These are phyloP conservation scores for Bassia scoparia DNA, from an alignment of 148 eudicot genomes.

Conservation along the genomic window DNA sequence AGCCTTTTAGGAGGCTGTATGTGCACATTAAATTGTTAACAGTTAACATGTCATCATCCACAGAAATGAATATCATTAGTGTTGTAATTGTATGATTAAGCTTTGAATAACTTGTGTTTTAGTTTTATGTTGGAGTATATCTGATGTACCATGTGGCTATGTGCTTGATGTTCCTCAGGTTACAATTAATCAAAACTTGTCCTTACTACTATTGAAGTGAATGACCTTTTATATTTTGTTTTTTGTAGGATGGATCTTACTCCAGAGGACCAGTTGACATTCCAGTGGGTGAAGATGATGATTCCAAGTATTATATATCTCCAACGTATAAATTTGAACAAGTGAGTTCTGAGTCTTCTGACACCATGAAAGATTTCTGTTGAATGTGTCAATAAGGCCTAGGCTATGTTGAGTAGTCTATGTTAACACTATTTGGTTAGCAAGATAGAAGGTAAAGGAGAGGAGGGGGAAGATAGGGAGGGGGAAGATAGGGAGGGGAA, in stretches of 20 bases:
- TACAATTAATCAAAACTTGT: neutral
- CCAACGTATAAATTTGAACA: slow-evolving; percentile 95
- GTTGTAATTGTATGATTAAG: neutral
- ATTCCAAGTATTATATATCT: slow-evolving; percentile 63
- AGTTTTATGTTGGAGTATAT: neutral
- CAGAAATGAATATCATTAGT: neutral
- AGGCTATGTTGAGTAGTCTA: neutral
- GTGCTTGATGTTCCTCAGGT: neutral
- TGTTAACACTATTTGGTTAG: too few relatives aligned
- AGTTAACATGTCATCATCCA: neutral
- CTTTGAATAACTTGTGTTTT: neutral
- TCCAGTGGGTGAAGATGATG: slow-evolving; percentile 70
- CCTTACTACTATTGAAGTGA: neutral
- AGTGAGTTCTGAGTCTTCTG: slow-evolving; percentile 46
- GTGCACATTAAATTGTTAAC: neutral
- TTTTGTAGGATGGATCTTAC: slow-evolving; percentile 89
- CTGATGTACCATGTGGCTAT: neutral
- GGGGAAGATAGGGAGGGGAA: too few relatives aligned
- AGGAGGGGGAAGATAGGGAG: too few relatives aligned
- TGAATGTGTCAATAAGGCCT: neutral
- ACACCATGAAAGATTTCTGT: neutral
- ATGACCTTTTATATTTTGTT: neutral
- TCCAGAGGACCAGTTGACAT: slow-evolving; percentile 97
- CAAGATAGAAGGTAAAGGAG: too few relatives aligned
- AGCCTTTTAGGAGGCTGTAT: neutral